Percentiles rank a stretch among this genome's conserved stretches.
Evolutionary conservation across 495 filamentous ascomycete genomes (phyloP).

Genomic region (Annulohypoxylon bovei): DNA sequence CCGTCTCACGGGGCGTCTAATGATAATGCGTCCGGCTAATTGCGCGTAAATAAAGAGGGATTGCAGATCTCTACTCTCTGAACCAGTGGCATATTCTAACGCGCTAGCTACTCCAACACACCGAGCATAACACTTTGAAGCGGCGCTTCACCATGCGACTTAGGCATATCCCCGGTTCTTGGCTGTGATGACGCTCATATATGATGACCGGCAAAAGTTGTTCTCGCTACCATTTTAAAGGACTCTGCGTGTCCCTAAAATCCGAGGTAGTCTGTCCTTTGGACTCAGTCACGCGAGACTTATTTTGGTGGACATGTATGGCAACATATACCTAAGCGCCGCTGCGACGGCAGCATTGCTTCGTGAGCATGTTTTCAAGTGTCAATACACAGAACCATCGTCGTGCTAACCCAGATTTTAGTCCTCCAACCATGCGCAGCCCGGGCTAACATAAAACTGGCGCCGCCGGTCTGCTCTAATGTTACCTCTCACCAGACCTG

Average conservation of each 20-base stretch:
- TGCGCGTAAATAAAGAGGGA: constrained; percentile 28
- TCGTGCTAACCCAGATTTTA: constrained; percentile 25
- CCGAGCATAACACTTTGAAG: constrained; percentile 23
- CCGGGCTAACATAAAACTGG: constrained; percentile 35
- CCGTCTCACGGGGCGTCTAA: constrained; percentile 15
- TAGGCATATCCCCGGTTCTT: constrained; percentile 11
- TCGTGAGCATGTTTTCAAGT: constrained; percentile 29
- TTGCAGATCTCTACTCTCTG: constrained; percentile 17
- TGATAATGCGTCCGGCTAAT: constrained; percentile 35
- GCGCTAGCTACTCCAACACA: constrained; percentile 20
- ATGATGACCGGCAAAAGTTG: not conserved
- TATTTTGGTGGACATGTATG: constrained; percentile 26
- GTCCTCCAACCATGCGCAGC: constrained; percentile 33
- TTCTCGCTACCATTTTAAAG: constrained; percentile 14
- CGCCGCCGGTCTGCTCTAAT: constrained; percentile 42
- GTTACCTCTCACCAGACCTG: constrained; percentile 53
- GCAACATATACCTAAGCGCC: constrained; percentile 28
- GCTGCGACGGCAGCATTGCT: constrained; percentile 30
- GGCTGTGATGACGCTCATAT: constrained; percentile 5
- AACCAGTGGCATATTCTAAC: constrained; percentile 4
- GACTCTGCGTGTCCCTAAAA: not conserved
- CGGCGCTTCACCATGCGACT: constrained; percentile 30
- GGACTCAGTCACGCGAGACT: constrained; percentile 21
- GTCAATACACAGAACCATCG: not conserved
- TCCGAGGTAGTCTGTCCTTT: not conserved